phyloP scores from a whole-genome alignment of 345 rosid species.

The Schrenkiella parvula region DNA sequence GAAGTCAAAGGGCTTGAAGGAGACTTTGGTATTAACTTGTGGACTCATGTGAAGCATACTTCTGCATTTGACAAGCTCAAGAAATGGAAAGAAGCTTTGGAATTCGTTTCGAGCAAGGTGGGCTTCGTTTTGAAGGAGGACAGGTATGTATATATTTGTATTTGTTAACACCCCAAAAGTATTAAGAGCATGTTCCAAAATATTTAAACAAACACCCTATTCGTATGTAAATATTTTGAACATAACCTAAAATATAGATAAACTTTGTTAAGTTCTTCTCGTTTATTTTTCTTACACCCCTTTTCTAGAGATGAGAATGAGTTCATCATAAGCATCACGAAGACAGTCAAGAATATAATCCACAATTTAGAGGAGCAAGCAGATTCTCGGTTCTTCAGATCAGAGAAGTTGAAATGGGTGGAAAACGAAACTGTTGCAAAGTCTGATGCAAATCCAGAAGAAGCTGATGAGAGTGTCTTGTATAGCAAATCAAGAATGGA shows the following conservation, averaged over 20 bases:
- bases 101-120: background rate
- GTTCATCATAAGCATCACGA: background rate
- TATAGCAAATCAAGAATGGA: background rate
- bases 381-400: no score
- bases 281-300: no score
- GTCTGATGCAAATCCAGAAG: background rate
- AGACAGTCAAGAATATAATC: background rate
- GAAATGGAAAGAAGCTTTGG: slow-evolving; percentile 22
- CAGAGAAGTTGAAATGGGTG: background rate
- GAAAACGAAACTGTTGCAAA: background rate
- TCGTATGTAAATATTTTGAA: no score
- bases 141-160: no score
- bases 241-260: no score
- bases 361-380: background rate
- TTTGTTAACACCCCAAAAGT: no score
- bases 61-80: background rate
- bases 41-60: background rate
- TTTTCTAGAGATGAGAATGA: no score
- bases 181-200: no score
- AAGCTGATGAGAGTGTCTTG: background rate
- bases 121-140: background rate
- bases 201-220: no score
- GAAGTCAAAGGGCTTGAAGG: background rate
- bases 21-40: background rate
- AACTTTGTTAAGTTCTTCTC: no score